phyloP scores from a whole-genome alignment of 345 rosid species.

The Citrus reticulata region DNA sequence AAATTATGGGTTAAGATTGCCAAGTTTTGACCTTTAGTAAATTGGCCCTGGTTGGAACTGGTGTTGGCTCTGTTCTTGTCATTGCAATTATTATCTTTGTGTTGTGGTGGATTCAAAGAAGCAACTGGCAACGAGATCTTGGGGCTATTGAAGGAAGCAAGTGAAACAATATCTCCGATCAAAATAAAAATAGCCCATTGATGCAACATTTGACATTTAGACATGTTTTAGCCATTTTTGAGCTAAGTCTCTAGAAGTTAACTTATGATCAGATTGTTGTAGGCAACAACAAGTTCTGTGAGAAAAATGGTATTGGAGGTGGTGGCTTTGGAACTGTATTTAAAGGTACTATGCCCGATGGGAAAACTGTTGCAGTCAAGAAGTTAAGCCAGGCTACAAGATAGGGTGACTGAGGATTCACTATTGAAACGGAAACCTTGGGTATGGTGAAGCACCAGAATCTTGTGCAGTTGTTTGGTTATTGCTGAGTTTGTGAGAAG shows the following conservation, averaged over 20 bases:
- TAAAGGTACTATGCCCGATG: conserved; percentile 54
- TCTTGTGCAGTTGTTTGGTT: conserved; percentile 79
- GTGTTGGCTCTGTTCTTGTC: conserved; percentile 35
- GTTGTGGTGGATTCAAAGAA: conserved; percentile 43
- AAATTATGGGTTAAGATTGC: conserved; percentile 45
- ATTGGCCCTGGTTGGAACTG: conserved; percentile 36
- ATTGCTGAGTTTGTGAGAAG: conserved; percentile 71
- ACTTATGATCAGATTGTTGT: conserved; percentile 67
- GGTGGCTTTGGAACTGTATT: conserved; percentile 94
- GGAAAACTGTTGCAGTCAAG: conserved; percentile 77
- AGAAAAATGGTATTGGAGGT: conserved; percentile 78
- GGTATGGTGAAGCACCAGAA: conserved; percentile 91
- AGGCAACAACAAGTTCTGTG: conserved; percentile 70
- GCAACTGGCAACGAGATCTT: conserved; percentile 28
- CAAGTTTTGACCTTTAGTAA: conserved; percentile 26
- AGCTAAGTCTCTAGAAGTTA: conserved; percentile 72
- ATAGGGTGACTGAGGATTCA: conserved; percentile 68
- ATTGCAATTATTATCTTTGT: conserved; percentile 28
- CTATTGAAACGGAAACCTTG: conserved; percentile 43
- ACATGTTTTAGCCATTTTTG: conserved; percentile 48
- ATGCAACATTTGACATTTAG: no score
- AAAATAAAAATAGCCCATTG: no score
- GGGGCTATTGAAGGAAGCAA: conserved; percentile 46
- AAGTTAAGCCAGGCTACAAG: conserved; percentile 80
- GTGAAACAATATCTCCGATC: not conserved